Percentiles rank a stretch among this genome's conserved stretches.
These are phyloP conservation scores for Chlamydomonas incerta DNA, from an alignment of 139 green algal genomes.

Conservation along the genomic window DNA sequence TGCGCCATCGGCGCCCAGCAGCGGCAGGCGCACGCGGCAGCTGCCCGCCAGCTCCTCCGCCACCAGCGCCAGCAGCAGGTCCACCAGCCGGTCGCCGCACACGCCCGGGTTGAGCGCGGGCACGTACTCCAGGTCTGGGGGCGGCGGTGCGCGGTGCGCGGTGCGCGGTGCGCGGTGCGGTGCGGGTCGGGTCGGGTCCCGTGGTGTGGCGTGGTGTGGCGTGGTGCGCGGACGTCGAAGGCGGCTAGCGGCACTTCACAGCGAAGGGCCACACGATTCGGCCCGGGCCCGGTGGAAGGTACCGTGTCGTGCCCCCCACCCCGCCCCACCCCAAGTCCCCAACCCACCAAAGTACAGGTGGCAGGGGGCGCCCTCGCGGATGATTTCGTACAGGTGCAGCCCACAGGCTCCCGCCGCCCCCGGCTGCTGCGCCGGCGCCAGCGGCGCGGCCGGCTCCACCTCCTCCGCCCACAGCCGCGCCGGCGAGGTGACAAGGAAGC, in stretches of 20 bases:
- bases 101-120: slow-evolving; percentile 62
- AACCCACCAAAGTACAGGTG: slow-evolving; percentile 84
- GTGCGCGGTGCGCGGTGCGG: too few relatives aligned
- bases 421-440: background rate
- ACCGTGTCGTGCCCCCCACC: background rate
- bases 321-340: background rate
- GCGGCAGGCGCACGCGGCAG: slow-evolving; percentile 23
- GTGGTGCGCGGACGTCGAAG: too few relatives aligned
- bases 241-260: too few relatives aligned
- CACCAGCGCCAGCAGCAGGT: slow-evolving; percentile 63
- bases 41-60: slow-evolving; percentile 25
- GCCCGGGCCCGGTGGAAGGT: too few relatives aligned
- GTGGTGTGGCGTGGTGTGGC: too few relatives aligned
- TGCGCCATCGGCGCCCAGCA: background rate
- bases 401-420: background rate
- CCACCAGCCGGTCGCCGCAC: slow-evolving; percentile 62
- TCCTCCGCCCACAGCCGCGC: slow-evolving; percentile 27
- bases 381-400: slow-evolving; percentile 75
- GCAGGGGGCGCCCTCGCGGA: slow-evolving; percentile 76
- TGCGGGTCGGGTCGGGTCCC: too few relatives aligned
- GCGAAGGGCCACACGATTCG: too few relatives aligned
- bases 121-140: slow-evolving; percentile 79
- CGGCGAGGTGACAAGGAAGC: slow-evolving; percentile 34
- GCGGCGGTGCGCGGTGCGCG: too few relatives aligned
- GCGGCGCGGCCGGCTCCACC: background rate